A percentile compares a stretch with the other conserved stretches of the same genome.
These are phyloP conservation scores for Fusarium tupiense DNA, from an alignment of 2,329 filamentous ascomycete genomes.

Conservation along the genomic window DNA sequence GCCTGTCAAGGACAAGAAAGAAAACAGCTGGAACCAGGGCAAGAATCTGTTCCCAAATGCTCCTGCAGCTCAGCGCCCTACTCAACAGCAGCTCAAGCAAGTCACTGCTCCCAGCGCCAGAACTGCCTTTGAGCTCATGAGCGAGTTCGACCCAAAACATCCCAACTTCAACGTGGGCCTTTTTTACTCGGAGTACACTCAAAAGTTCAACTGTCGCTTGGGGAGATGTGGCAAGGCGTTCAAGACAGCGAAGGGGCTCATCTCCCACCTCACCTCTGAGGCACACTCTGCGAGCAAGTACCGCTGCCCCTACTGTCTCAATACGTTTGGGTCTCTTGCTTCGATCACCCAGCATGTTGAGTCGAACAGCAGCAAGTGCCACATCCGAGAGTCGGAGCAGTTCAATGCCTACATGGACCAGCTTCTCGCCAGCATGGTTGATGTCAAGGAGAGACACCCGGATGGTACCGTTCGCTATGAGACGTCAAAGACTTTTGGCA, in stretches of 20 bases:
- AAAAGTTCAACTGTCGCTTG: constrained; percentile 65
- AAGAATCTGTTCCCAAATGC: constrained; percentile 42
- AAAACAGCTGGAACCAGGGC: constrained; percentile 20
- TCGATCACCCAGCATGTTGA: constrained; percentile 62
- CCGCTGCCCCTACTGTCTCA: constrained; percentile 57
- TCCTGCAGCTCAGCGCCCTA: constrained; percentile 29
- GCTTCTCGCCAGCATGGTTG: constrained; percentile 46
- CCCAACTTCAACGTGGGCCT: constrained; percentile 57
- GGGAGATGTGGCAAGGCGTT: constrained; percentile 59
- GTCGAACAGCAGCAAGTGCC: constrained; percentile 53
- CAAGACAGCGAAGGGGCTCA: constrained; percentile 45
- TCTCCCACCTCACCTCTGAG: constrained; percentile 56
- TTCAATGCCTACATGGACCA: constrained; percentile 49
- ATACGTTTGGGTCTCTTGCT: constrained; percentile 52
- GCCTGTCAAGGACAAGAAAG: constrained; percentile 9
- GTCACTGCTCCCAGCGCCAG: constrained; percentile 20
- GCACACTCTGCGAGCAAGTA: constrained; percentile 51
- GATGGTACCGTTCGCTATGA: constrained; percentile 45
- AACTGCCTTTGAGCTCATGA: constrained; percentile 24
- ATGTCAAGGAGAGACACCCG: constrained; percentile 33
- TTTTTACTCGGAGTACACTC: constrained; percentile 56
- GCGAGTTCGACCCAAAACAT: constrained; percentile 57
- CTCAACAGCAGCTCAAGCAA: constrained; percentile 29
- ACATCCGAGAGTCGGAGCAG: constrained; percentile 53
- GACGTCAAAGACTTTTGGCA: constrained; percentile 29